Evolutionary conservation across 495 filamentous ascomycete species (phyloP).

Genomic region (Xylaria curta): DNA sequence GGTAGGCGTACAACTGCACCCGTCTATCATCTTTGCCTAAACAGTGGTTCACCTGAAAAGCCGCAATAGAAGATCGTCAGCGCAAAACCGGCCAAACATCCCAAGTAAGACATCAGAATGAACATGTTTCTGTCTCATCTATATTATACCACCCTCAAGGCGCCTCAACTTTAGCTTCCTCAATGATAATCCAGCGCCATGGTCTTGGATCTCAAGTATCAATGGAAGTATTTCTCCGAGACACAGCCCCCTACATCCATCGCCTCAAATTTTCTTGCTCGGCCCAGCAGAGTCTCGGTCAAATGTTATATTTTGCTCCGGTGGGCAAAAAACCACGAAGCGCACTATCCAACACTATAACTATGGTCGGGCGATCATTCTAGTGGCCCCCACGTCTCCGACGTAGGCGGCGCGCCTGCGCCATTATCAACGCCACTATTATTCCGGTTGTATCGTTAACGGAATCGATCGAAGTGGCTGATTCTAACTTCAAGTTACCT

Average conservation of each 20-base stretch:
- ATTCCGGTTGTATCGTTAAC: background rate
- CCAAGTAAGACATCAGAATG: background rate
- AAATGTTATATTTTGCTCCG: background rate
- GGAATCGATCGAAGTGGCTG: background rate
- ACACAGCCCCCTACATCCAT: background rate
- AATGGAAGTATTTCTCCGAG: conserved; percentile 5
- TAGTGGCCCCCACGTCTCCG: background rate
- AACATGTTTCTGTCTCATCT: background rate
- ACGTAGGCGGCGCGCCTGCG: background rate
- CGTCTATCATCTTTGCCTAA: background rate
- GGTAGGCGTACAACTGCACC: background rate
- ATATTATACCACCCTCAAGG: background rate
- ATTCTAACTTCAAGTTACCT: background rate
- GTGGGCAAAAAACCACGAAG: background rate
- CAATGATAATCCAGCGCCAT: background rate
- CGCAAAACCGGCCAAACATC: background rate
- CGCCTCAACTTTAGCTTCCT: background rate
- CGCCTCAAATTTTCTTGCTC: too few relatives aligned
- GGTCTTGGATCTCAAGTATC: background rate
- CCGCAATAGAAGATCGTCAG: background rate
- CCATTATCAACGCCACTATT: background rate
- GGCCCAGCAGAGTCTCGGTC: background rate
- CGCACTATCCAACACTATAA: background rate
- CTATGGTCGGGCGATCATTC: background rate
- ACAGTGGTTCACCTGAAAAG: background rate